A percentile compares a stretch with the other conserved stretches of the same genome.
phyloP scores from a whole-genome alignment of 495 filamentous ascomycete species.

The Pseudoneurospora amorphoporcata region DNA sequence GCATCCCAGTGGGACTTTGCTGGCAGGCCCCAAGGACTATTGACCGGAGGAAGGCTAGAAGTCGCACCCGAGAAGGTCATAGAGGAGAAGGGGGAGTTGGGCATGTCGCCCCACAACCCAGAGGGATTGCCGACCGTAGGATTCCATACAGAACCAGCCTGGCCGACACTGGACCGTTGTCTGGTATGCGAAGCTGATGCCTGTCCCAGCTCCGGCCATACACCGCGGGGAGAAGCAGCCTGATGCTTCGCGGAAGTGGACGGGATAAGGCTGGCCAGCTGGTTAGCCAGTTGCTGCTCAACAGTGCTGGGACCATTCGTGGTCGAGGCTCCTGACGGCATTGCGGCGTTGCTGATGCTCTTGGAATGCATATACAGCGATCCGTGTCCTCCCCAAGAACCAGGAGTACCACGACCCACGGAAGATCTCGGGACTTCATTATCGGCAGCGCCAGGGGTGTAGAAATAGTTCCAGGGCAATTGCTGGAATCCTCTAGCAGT shows the following conservation, averaged over 20 bases:
- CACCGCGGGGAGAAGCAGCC: neutral
- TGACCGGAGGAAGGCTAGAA: conserved; percentile 19
- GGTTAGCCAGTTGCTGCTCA: conserved; percentile 1
- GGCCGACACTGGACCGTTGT: neutral
- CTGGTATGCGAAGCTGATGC: neutral
- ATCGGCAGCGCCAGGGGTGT: conserved; percentile 22
- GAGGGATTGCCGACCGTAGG: neutral
- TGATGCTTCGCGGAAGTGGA: neutral
- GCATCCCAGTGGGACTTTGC: neutral
- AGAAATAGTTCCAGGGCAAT: conserved; percentile 37
- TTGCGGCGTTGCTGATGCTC: conserved; percentile 10
- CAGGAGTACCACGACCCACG: neutral
- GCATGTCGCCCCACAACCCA: neutral
- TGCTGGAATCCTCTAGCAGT: conserved; percentile 28
- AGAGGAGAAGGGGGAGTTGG: conserved; percentile 13
- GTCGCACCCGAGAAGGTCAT: conserved; percentile 11
- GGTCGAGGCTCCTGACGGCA: neutral
- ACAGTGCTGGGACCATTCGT: neutral
- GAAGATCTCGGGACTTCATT: conserved; percentile 1
- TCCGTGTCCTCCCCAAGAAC: conserved; percentile 2
- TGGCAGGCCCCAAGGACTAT: conserved; percentile 21
- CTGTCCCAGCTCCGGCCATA: conserved; percentile 6
- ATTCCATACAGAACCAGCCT: conserved; percentile 5
- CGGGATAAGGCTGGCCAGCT: neutral
- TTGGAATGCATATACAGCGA: conserved; percentile 7